phyloP scores from a whole-genome alignment of 257 asterid genomes.

The Solanum appendiculatum region DNA sequence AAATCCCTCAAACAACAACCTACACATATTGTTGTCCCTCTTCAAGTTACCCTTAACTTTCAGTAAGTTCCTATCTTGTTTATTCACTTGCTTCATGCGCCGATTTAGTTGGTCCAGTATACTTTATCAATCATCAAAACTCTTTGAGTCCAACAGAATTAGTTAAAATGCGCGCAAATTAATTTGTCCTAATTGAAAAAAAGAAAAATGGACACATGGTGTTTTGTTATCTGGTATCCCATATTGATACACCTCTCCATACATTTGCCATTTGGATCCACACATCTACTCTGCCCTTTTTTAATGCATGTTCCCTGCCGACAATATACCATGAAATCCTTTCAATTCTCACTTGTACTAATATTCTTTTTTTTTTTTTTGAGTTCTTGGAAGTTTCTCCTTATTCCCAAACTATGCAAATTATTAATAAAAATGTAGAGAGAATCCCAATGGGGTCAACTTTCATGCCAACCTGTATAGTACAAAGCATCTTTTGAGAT shows the following conservation, averaged over 20 bases:
- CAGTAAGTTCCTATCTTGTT: neutral
- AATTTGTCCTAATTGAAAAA: neutral
- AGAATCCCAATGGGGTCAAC: neutral
- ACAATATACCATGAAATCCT: neutral
- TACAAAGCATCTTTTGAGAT: neutral
- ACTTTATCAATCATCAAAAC: neutral
- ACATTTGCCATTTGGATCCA: neutral
- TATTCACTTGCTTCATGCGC: neutral
- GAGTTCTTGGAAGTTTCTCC: neutral
- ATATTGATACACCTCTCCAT: neutral
- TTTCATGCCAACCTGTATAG: neutral
- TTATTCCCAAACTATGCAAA: neutral
- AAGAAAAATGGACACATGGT: neutral
- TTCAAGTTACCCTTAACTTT: neutral
- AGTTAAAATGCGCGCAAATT: neutral
- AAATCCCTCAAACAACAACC: too few species aligned
- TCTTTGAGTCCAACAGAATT: too few species aligned
- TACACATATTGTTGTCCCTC: neutral
- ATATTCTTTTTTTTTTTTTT: neutral
- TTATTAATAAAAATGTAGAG: neutral
- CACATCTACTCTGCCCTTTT: neutral
- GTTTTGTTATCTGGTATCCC: neutral
- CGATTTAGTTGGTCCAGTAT: neutral
- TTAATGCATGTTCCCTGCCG: conserved; percentile 1
- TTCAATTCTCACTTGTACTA: neutral